Conservation (phyloP, 371 early-diverging fungal genomes). For the Apophysomyces sp. region DNA sequence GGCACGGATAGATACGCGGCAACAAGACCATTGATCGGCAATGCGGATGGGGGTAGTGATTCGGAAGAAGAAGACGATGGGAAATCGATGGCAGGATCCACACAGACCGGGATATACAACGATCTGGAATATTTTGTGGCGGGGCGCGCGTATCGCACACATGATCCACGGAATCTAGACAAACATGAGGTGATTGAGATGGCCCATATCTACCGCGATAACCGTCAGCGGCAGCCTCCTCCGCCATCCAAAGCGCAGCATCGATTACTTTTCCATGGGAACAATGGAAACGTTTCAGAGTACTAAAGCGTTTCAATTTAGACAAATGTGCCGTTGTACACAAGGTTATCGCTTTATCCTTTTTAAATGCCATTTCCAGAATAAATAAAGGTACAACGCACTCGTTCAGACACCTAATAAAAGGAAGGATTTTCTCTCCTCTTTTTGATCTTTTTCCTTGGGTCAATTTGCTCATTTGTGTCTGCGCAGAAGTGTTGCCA, state of each 20-base stretch:
- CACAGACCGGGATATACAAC: not conserved
- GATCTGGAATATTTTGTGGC: slow-evolving; percentile 25
- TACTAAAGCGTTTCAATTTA: slow-evolving; percentile 3
- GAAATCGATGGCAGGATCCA: not conserved
- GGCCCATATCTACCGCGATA: slow-evolving; percentile 17
- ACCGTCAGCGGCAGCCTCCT: slow-evolving; percentile 12
- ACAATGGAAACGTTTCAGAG: slow-evolving; percentile 3
- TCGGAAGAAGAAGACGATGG: not conserved
- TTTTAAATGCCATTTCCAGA: not conserved
- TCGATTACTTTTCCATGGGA: not conserved
- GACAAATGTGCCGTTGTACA: not conserved
- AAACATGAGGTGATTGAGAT: slow-evolving; percentile 20
- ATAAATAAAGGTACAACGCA: not conserved
- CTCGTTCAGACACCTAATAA: no score
- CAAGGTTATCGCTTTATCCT: not conserved
- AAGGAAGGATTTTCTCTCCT: not conserved
- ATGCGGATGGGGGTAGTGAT: not conserved
- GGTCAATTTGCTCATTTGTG: no score
- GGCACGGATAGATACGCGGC: slow-evolving; percentile 4
- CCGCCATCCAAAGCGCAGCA: not conserved
- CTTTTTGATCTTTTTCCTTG: no score
- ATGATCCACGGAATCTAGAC: slow-evolving; percentile 13
- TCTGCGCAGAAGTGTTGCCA: no score
- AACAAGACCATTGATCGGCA: slow-evolving; percentile 9
- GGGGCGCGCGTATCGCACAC: slow-evolving; percentile 16